Evolutionary conservation across 2,329 filamentous ascomycete genomes (phyloP).

Genomic region (Claviceps cyperi): DNA sequence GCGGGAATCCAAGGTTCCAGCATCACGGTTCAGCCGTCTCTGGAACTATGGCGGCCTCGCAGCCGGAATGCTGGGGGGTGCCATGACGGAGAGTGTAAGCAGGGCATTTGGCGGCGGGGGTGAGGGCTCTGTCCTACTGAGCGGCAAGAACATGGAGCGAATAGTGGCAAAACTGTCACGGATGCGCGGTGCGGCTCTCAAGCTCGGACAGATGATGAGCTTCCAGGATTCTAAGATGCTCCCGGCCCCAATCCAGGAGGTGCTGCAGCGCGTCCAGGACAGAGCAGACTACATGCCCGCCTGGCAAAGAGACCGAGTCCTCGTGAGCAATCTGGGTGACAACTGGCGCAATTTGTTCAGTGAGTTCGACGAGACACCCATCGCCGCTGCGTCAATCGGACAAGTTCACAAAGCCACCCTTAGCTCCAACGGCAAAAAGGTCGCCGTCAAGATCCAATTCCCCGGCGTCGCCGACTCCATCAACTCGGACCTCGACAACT

Average conservation of each 20-base stretch:
- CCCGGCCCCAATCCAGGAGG: slow-evolving; percentile 71
- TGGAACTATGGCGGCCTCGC: slow-evolving; percentile 94
- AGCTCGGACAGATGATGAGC: slow-evolving; percentile 95
- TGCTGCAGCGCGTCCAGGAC: slow-evolving; percentile 89
- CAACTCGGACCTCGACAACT: slow-evolving; percentile 88
- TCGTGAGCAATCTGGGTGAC: slow-evolving; percentile 61
- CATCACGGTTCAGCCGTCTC: slow-evolving; percentile 69
- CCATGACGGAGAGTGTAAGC: slow-evolving; percentile 71
- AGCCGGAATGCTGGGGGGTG: slow-evolving; percentile 89
- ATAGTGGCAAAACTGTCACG: slow-evolving; percentile 84
- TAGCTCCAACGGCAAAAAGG: slow-evolving; percentile 55
- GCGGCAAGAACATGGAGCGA: slow-evolving; percentile 79
- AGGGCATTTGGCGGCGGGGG: slow-evolving; percentile 56
- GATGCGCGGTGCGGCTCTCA: slow-evolving; percentile 94
- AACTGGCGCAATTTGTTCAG: slow-evolving; percentile 76
- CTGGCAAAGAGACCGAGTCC: slow-evolving; percentile 77
- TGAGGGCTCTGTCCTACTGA: slow-evolving; percentile 71
- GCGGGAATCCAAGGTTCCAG: slow-evolving; percentile 78
- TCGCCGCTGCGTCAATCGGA: slow-evolving; percentile 92
- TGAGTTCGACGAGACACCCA: slow-evolving; percentile 78
- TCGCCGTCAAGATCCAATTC: slow-evolving; percentile 96
- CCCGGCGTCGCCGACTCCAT: slow-evolving; percentile 93
- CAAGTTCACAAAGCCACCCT: slow-evolving; percentile 84
- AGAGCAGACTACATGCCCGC: slow-evolving; percentile 96
- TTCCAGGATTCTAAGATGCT: slow-evolving; percentile 96